Conservation (phyloP, 768 basidiomycete species). For the Sutorius australiensis region DNA sequence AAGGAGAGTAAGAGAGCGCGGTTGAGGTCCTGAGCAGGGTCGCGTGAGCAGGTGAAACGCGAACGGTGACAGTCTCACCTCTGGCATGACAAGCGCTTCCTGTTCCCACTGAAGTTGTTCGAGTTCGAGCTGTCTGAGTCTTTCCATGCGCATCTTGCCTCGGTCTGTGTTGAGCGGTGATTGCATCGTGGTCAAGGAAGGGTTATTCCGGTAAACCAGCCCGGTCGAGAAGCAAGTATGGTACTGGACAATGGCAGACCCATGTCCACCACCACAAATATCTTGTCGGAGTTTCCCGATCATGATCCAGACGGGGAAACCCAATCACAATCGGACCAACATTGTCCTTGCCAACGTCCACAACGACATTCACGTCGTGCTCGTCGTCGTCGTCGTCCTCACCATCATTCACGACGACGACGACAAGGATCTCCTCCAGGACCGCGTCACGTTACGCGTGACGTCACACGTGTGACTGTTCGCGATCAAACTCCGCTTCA, state of each 20-base stretch:
- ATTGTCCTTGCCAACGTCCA: neutral
- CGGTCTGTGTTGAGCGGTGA: conserved; percentile 34
- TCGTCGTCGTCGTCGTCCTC: neutral
- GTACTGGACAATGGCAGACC: neutral
- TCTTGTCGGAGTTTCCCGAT: conserved; percentile 9
- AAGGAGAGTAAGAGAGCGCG: conserved; percentile 40
- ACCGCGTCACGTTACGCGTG: conserved; percentile 25
- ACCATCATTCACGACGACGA: conserved; percentile 1
- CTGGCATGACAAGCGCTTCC: conserved; percentile 55
- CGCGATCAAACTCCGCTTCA: conserved; percentile 35
- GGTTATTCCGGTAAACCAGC: conserved; percentile 6
- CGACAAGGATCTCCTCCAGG: no score
- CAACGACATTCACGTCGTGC: neutral
- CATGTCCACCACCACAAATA: neutral
- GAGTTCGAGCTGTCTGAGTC: conserved; percentile 46
- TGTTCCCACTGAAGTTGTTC: conserved; percentile 53
- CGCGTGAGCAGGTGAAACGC: conserved; percentile 6
- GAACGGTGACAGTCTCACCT: conserved; percentile 34
- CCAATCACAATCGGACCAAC: conserved; percentile 1
- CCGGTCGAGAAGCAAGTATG: neutral
- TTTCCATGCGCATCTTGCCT: conserved; percentile 45
- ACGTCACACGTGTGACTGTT: conserved; percentile 25
- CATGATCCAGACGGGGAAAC: conserved; percentile 2
- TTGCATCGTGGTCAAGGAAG: conserved; percentile 11
- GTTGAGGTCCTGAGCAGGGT: conserved; percentile 27